Percentiles rank a stretch among this genome's conserved stretches.
phyloP scores from a whole-genome alignment of 225 moss, liverwort and hornwort species.

The Takakia lepidozioides region DNA sequence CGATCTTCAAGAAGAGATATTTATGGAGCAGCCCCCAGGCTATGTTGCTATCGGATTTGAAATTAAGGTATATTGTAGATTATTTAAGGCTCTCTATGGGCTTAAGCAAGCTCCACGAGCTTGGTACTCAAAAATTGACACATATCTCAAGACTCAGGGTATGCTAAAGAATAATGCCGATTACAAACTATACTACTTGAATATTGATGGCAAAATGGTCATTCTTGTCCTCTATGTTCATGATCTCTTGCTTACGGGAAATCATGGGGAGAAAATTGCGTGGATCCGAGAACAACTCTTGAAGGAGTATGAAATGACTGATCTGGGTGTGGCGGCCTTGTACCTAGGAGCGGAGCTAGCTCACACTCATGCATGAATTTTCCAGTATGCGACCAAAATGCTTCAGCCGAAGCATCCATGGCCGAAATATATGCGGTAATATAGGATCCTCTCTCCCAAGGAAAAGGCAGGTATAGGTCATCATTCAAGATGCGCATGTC shows the following conservation, averaged over 20 bases:
- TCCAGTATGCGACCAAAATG: background rate
- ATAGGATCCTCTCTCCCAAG: no score
- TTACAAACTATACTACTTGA: background rate
- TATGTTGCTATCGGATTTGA: background rate
- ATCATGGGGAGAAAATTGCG: background rate
- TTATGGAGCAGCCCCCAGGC: background rate
- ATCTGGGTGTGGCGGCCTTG: constrained; percentile 3
- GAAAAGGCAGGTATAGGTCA: no score
- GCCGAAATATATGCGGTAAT: no score
- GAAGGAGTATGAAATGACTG: no score
- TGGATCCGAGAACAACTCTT: background rate
- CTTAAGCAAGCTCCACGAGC: background rate
- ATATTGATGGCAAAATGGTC: background rate
- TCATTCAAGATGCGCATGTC: no score
- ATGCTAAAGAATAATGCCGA: background rate
- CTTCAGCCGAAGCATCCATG: no score
- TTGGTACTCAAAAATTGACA: background rate
- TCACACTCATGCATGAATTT: background rate
- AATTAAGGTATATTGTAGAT: background rate
- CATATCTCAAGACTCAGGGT: background rate
- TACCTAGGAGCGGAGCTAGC: background rate
- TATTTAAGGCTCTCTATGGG: background rate
- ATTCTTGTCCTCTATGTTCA: background rate
- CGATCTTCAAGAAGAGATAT: background rate
- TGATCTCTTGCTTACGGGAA: background rate